Base-by-base conservation (phyloP, 2,329 filamentous ascomycete genomes). In the Nigrospora oryzae region DNA sequence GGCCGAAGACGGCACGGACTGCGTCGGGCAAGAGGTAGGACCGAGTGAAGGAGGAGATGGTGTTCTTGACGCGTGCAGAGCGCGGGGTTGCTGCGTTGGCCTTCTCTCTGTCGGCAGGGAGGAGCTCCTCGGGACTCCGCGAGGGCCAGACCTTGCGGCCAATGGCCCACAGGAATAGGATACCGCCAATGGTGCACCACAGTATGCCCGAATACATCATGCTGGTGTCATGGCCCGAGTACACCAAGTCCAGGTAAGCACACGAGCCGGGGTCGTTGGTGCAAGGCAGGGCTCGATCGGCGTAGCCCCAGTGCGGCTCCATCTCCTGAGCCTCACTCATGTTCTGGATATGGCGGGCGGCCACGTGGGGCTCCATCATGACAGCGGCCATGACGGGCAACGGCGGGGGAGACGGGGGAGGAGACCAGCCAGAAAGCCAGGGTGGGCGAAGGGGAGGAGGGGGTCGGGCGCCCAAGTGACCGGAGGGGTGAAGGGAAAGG, bases 11-110 rank as follows among this genome's bases (percentile, higher is more conserved):
- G 16, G 61, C 53, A 15, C 71, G 65, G 3, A 73, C 61, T 3
- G 73, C 70, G 52, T 86, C 82, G 0, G 79, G 78, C 2, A 89
- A 73, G 3, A 89, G 67, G 53, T 75, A 72, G 30, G 64, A 69
- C 15, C 78, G 68, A 13, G 62, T 56, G 4, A 63, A 57, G 0
- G 75, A 62, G 13, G 63, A 56, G 15, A 71, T 46, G 3, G 75
- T 62, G 34, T 58, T 59, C 11, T 58, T 56, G 10, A 70, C 40
- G 32, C 64, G 58, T 36, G 49, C 55, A 16, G 51, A 31, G 31
- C 48, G 41, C 12, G 36, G 43, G 19, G 40, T 37, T 16, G 46
- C 41, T 40, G 45, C 49, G 16, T 45, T 42, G 31, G 46, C 42
- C 44, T 49, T 48, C 15, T 53, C 54, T 28, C 38, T 43, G 12